Evolutionary conservation across 208 protist genomes (phyloP).

Genomic region (Zelonia costaricensis): DNA sequence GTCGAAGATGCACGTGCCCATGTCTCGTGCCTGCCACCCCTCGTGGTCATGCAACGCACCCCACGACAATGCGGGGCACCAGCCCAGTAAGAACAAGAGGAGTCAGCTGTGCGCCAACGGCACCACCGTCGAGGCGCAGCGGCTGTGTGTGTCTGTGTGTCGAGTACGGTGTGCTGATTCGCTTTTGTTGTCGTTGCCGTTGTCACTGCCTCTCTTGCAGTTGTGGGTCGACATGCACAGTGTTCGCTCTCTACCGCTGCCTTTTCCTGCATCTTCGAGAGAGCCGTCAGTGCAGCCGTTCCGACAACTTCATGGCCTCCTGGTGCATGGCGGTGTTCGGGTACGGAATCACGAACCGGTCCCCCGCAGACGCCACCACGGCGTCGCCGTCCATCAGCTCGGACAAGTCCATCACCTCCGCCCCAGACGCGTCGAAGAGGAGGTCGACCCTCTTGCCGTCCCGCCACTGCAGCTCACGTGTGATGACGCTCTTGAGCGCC

Average conservation of each 20-base stretch:
- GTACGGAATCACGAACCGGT: conserved; percentile 86
- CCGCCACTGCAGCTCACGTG: conserved; percentile 83
- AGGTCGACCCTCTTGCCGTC: conserved; percentile 70
- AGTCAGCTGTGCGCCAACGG: no score
- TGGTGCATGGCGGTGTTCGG: conserved; percentile 66
- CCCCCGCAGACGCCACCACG: conserved; percentile 81
- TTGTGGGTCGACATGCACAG: neutral
- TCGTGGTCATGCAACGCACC: no score
- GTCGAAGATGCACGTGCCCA: no score
- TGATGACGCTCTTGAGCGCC: conserved; percentile 69
- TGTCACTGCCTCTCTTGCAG: conserved; percentile 4
- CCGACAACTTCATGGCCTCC: conserved; percentile 57
- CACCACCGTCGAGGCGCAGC: no score
- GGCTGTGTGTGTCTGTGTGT: no score
- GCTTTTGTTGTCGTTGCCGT: no score
- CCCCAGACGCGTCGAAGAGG: conserved; percentile 78
- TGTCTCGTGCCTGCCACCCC: no score
- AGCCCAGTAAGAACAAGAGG: no score
- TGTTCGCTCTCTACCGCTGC: no score
- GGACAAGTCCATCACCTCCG: conserved; percentile 56
- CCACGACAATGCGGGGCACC: no score
- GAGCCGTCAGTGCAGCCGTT: conserved; percentile 11
- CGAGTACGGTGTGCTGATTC: no score
- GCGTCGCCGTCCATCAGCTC: conserved; percentile 59
- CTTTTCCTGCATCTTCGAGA: no score